Evolutionary conservation across 2,329 filamentous ascomycete species (phyloP).

Genomic region (Mycosphaerella sp.): DNA sequence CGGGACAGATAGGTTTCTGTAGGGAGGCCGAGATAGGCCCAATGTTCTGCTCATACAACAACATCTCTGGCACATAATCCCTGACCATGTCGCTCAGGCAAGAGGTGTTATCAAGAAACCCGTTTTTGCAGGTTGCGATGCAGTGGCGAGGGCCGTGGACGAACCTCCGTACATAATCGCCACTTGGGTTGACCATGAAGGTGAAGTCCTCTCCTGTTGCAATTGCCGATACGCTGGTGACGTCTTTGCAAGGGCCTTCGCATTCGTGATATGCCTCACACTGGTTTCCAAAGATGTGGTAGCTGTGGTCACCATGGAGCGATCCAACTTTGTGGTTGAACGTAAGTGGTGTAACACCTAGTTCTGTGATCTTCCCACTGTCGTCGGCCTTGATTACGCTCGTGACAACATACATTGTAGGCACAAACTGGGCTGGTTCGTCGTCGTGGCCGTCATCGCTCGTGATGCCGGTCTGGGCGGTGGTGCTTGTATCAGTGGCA

Average conservation of each 20-base stretch:
- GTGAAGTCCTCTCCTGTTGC: constrained; percentile 8
- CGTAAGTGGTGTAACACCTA: constrained; percentile 13
- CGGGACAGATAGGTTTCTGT: constrained; percentile 24
- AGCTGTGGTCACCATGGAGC: constrained; percentile 12
- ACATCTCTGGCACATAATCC: constrained; percentile 19
- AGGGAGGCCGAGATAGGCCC: constrained; percentile 4
- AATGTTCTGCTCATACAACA: constrained; percentile 7
- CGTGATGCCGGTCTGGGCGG: constrained; percentile 3
- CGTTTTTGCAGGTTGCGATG: constrained; percentile 19
- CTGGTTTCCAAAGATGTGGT: constrained; percentile 22
- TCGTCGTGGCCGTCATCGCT: constrained; percentile 2
- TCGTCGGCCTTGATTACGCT: constrained; percentile 11
- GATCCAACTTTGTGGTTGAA: constrained; percentile 13
- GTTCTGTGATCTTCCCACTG: constrained; percentile 12
- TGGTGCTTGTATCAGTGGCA: constrained; percentile 1
- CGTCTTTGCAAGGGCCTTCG: constrained; percentile 4
- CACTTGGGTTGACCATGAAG: constrained; percentile 17
- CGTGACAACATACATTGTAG: constrained; percentile 14
- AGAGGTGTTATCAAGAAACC: constrained; percentile 19
- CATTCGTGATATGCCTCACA: constrained; percentile 10
- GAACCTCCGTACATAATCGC: constrained; percentile 19
- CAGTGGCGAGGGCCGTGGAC: constrained; percentile 13
- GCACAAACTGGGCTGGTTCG: neutral
- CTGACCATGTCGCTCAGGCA: constrained; percentile 18
- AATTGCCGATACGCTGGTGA: constrained; percentile 14